A percentile compares a stretch with the other conserved stretches of the same genome.
Conservation (phyloP, 1,284 basidiomycete species). For the Cystobasidium sp. region DNA sequence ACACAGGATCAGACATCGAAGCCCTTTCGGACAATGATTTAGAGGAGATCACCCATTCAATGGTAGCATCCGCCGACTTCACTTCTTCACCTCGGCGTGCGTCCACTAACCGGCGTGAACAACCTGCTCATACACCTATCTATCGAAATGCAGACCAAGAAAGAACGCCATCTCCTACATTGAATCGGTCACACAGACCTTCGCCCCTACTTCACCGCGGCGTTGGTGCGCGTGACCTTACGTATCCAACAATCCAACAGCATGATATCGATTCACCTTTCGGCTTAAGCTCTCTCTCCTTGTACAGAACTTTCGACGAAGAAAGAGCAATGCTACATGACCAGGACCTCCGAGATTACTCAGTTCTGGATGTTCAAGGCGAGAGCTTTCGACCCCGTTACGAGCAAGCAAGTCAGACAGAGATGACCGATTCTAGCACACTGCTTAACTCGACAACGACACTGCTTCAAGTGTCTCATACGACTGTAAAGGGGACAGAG, state of each 20-base stretch:
- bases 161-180: neutral
- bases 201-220: neutral
- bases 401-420: neutral
- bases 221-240: neutral
- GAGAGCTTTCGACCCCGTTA: neutral
- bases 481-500: too few species aligned
- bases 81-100: neutral
- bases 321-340: neutral
- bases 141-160: neutral
- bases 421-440: neutral
- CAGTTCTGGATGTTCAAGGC: neutral
- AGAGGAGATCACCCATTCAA: conserved; percentile 30
- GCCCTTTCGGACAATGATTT: conserved; percentile 17
- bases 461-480: neutral
- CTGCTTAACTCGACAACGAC: neutral
- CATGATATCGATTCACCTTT: neutral
- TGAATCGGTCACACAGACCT: neutral
- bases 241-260: neutral
- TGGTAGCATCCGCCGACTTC: conserved; percentile 9
- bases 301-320: neutral
- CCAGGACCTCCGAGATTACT: neutral
- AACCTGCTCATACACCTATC: neutral
- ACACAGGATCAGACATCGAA: conserved; percentile 3
- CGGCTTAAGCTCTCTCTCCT: neutral
- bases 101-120: neutral